Percentiles rank a stretch among this genome's conserved stretches.
Conservation (phyloP, 345 rosid species). For the Salix caprea region DNA sequence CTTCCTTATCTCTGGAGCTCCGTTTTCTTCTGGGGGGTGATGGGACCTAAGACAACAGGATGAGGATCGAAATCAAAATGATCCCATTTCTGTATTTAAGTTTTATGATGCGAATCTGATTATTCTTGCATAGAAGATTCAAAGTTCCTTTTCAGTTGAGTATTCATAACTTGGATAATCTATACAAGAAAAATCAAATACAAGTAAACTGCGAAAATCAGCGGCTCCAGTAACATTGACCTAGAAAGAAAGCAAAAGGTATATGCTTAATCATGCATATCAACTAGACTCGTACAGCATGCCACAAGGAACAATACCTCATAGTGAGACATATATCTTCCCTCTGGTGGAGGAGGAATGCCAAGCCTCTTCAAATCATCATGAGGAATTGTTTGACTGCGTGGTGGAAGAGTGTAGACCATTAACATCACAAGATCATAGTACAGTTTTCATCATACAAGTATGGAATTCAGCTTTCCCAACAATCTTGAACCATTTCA, state of each 20-base stretch:
- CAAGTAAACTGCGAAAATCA: not conserved
- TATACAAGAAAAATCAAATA: not conserved
- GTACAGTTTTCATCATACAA: not conserved
- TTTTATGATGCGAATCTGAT: not conserved
- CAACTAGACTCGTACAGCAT: not conserved
- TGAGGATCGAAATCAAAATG: not conserved
- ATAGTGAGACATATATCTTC: constrained; percentile 72
- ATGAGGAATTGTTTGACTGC: constrained; percentile 72
- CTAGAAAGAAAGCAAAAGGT: not conserved
- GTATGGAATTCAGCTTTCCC: not conserved
- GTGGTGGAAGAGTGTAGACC: constrained; percentile 7
- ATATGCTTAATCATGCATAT: not conserved
- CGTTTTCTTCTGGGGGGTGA: constrained; percentile 72
- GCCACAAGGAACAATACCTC: constrained; percentile 42
- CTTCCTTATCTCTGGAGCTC: constrained; percentile 36
- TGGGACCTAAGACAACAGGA: constrained; percentile 54
- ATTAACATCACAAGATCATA: constrained; percentile 6
- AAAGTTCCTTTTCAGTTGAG: not conserved
- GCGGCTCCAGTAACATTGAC: not conserved
- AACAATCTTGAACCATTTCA: not conserved
- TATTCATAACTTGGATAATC: not conserved
- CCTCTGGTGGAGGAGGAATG: constrained; percentile 90
- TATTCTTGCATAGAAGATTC: constrained; percentile 2
- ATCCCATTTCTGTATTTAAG: not conserved
- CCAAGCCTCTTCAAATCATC: constrained; percentile 82